phyloP scores from a whole-genome alignment of 495 filamentous ascomycete genomes.

The Cenococcum geophilum region DNA sequence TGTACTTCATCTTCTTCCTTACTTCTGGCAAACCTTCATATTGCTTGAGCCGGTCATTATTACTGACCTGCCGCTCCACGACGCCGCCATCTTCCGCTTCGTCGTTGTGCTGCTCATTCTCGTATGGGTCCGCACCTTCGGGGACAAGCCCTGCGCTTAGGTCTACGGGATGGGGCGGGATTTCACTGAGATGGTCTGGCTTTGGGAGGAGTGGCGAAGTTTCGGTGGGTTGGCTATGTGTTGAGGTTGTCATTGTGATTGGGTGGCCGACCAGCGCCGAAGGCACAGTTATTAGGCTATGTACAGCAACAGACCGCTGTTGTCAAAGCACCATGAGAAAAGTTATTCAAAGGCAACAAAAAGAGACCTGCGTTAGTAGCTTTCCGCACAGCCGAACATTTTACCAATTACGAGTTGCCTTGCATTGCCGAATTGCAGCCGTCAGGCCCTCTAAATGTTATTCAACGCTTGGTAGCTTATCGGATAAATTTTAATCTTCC shows the following conservation, averaged over 20 bases:
- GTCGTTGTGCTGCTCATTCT: neutral
- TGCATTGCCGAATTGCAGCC: no score
- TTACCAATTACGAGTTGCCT: no score
- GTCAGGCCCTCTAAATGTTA: no score
- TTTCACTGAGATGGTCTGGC: neutral
- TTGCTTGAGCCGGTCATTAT: conserved; percentile 28
- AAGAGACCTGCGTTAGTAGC: no score
- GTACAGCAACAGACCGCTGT: neutral
- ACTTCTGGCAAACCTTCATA: conserved; percentile 42
- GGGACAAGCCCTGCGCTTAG: conserved; percentile 19
- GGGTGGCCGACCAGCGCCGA: neutral
- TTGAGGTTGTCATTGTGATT: conserved; percentile 11
- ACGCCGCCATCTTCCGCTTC: conserved; percentile 24
- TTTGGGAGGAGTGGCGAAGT: conserved; percentile 33
- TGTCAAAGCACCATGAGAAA: neutral
- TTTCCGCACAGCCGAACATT: no score
- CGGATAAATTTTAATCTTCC: no score
- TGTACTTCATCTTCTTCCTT: conserved; percentile 44
- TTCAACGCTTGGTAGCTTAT: no score
- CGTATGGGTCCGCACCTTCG: conserved; percentile 15
- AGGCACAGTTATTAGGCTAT: neutral
- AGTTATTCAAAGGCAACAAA: neutral
- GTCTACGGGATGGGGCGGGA: conserved; percentile 10
- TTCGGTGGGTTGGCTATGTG: conserved; percentile 19
- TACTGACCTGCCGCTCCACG: conserved; percentile 30